phyloP scores from a whole-genome alignment of 495 filamentous ascomycete genomes.

The Peziza echinospora region DNA sequence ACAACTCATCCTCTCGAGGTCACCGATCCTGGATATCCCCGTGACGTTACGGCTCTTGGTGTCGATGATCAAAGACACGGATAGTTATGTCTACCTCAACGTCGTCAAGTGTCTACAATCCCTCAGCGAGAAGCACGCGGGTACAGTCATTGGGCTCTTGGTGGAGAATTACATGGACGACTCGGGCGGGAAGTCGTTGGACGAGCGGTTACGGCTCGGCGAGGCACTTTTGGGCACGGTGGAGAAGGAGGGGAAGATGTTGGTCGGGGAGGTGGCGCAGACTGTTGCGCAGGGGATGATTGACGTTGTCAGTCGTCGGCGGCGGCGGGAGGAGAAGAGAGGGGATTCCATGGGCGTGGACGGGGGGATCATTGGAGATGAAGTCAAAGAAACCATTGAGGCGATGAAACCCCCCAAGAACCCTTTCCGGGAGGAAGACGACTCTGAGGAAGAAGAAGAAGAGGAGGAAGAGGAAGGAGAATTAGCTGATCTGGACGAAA shows the following conservation, averaged over 20 bases:
- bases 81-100: conserved; percentile 56
- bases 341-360: conserved; percentile 20
- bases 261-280: conserved; percentile 35
- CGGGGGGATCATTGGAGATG: too few relatives aligned
- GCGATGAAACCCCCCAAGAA: conserved; percentile 6
- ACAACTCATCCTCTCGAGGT: conserved; percentile 36
- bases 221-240: conserved; percentile 50
- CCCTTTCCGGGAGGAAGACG: neutral
- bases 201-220: conserved; percentile 48
- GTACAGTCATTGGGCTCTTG: conserved; percentile 40
- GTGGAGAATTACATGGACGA: conserved; percentile 49
- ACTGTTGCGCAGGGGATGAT: conserved; percentile 40
- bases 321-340: conserved; percentile 32
- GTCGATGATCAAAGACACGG: conserved; percentile 42
- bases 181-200: conserved; percentile 33
- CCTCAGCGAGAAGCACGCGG: conserved; percentile 43
- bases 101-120: conserved; percentile 45
- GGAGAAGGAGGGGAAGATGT: conserved; percentile 39
- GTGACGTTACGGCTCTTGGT: conserved; percentile 44
- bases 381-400: neutral
- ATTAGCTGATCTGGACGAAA: conserved; percentile 25
- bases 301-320: conserved; percentile 42
- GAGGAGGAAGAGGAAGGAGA: conserved; percentile 29
- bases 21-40: conserved; percentile 47
- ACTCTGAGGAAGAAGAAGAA: conserved; percentile 22